A percentile compares a stretch with the other conserved stretches of the same genome.
Evolutionary conservation across 1,284 basidiomycete genomes (phyloP).

Genomic region (Cystobasidium sp.): DNA sequence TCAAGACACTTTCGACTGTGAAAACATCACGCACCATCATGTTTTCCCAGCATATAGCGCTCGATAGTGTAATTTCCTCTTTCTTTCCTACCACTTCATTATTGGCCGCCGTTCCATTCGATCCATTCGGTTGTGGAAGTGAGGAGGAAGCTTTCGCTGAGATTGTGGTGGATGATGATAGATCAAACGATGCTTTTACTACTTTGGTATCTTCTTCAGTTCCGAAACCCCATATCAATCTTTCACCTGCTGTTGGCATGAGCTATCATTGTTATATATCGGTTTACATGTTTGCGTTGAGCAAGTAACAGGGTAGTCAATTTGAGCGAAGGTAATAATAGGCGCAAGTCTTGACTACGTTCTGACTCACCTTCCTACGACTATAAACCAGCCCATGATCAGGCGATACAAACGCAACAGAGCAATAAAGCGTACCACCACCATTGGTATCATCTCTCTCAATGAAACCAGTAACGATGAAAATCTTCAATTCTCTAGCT

Average conservation of each 20-base stretch:
- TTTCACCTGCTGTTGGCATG: conserved; percentile 70
- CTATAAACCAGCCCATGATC: conserved; percentile 65
- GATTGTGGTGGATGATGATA: conserved; percentile 4
- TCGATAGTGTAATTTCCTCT: conserved; percentile 64
- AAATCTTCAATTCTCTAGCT: conserved; percentile 63
- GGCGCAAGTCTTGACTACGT: background rate
- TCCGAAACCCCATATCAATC: conserved; percentile 68
- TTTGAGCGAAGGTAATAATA: background rate
- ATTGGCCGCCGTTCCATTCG: no score
- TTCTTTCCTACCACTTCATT: conserved; percentile 38
- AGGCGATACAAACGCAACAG: conserved; percentile 69
- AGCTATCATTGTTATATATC: conserved; percentile 54
- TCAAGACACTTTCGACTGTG: background rate
- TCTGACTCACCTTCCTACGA: conserved; percentile 65
- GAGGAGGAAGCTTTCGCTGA: conserved; percentile 43
- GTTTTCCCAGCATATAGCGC: conserved; percentile 69
- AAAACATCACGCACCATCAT: conserved; percentile 26
- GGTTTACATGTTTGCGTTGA: background rate
- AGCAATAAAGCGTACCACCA: conserved; percentile 71
- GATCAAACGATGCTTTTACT: conserved; percentile 54
- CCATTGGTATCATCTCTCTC: conserved; percentile 61
- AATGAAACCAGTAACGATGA: conserved; percentile 71
- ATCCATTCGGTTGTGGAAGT: no score
- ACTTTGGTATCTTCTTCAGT: conserved; percentile 57
- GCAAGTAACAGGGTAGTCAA: background rate